phyloP scores from a whole-genome alignment of 108 stramenopile species.

The Phaeodactylum tricornutum region DNA sequence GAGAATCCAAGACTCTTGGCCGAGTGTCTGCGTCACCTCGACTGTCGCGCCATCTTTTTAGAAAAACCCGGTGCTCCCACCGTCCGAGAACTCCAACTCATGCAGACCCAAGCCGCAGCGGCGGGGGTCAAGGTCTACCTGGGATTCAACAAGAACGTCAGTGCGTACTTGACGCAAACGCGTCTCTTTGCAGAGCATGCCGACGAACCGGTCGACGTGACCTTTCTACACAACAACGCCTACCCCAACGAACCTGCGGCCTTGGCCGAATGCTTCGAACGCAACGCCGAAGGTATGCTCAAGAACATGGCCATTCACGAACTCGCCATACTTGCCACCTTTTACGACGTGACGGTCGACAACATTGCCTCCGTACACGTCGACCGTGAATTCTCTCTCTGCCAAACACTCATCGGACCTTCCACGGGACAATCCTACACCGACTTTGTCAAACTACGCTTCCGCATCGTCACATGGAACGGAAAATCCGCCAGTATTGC shows the following conservation, averaged over 20 bases:
- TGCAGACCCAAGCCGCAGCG: slow-evolving; percentile 31
- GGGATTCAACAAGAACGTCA: slow-evolving; percentile 89
- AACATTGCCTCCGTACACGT: slow-evolving; percentile 51
- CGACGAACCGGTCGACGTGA: slow-evolving; percentile 23
- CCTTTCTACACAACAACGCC: slow-evolving; percentile 79
- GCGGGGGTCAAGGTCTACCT: slow-evolving; percentile 41
- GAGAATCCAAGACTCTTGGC: slow-evolving; percentile 64
- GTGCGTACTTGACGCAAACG: slow-evolving; percentile 45
- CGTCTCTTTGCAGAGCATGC: slow-evolving; percentile 15
- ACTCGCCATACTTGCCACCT: slow-evolving; percentile 62
- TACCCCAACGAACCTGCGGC: slow-evolving; percentile 45
- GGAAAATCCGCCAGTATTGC: slow-evolving; percentile 51
- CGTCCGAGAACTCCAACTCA: slow-evolving; percentile 47
- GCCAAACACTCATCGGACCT: slow-evolving; percentile 66
- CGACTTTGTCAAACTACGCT: slow-evolving; percentile 61
- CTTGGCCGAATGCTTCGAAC: slow-evolving; percentile 69
- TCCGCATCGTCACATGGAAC: slow-evolving; percentile 49
- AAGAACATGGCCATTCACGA: slow-evolving; percentile 92
- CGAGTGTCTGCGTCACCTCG: slow-evolving; percentile 30
- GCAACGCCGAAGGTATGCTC: slow-evolving; percentile 81
- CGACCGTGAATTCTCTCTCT: slow-evolving; percentile 48
- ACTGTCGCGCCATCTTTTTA: slow-evolving; percentile 46
- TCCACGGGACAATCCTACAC: slow-evolving; percentile 42
- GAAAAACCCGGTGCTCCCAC: slow-evolving; percentile 87
- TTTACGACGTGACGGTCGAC: slow-evolving; percentile 65